phyloP scores from a whole-genome alignment of 1,284 basidiomycete species.

The Rhodotorula mucilaginosa region DNA sequence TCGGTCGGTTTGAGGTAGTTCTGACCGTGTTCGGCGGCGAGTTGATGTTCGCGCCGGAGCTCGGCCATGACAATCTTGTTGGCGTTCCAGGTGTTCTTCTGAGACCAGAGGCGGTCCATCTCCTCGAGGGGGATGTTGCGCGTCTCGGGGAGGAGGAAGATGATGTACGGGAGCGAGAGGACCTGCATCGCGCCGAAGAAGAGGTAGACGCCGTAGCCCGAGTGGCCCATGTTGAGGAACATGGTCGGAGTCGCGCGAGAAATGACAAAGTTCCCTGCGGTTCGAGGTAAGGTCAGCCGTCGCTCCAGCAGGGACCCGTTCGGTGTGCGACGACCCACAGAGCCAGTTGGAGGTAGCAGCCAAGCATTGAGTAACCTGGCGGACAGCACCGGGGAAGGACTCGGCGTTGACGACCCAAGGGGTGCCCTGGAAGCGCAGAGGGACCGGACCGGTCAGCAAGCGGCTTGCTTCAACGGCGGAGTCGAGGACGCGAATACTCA shows the following conservation, averaged over 20 bases:
- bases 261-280: conserved; percentile 41
- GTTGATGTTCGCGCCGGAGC: conserved; percentile 28
- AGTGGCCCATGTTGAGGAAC: conserved; percentile 22
- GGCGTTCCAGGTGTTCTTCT: conserved; percentile 33
- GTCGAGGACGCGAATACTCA: not conserved
- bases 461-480: not conserved
- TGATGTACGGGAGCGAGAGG: conserved; percentile 44
- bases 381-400: conserved; percentile 48
- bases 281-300: not conserved
- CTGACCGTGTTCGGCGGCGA: not conserved
- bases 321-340: conserved; percentile 11
- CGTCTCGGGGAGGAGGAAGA: conserved; percentile 42
- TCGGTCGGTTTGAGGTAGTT: conserved; percentile 17
- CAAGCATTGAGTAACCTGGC: conserved; percentile 48
- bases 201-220: conserved; percentile 42
- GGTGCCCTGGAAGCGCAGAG: conserved; percentile 31
- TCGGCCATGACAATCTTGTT: conserved; percentile 39
- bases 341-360: conserved; percentile 50
- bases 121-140: conserved; percentile 39
- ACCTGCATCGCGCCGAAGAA: conserved; percentile 49
- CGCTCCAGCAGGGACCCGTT: not conserved
- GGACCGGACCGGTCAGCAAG: not conserved
- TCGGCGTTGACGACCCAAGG: conserved; percentile 50
- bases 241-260: conserved; percentile 43
- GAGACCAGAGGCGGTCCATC: conserved; percentile 42